Evolutionary conservation across 1,139 yeast genomes (phyloP), one percentile per base, ranked within the genome.

Genomic region (Suhomyces bribrorum): DNA sequence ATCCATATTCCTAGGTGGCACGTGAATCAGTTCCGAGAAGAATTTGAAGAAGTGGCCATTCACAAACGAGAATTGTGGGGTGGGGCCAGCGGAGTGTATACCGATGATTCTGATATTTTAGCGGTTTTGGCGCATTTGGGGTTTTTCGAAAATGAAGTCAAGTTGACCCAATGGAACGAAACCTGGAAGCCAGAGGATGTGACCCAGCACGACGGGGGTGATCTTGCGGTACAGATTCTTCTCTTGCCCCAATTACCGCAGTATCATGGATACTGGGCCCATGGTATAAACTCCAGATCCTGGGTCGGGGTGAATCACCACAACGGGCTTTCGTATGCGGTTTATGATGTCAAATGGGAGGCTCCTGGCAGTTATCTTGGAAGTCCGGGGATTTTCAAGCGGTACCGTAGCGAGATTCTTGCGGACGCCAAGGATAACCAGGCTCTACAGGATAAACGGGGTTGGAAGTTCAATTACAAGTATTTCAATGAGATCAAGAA

Each of bases 31-130:
- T 64, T 66, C 38, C 51, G 55, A 38, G 45, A 57, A 7, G 57
- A 56, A 12, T 70, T 73, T 40, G 62, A 62, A 20, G 66, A 70
- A 26, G 64, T 69, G 12, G 56, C 56, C 13, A 38, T 48, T 14
- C 34, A 48, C 27, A 70, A 76, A 43, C 66, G 95, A 29, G 77
- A 78, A 39, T 54, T 89, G 2, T 92, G 97, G 97, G 98, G 98
- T 2, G 87, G 96, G 0, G 89, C 84, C 37, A 55, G 67, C 24
- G 75, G 75, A 2, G 69, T 92, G 3, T 92, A 90, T 60, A 86
- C 97, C 1, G 97, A 92, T 59, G 98, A 92, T 61, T 85, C 95
- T 1, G 96, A 92, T 57, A 66, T 90, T 4, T 73, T 92, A 29
- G 73, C 86, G 3, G 85, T 83, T 0, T 64, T 90, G 43, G 75